These are phyloP conservation scores for Parvularia atlantis DNA, from an alignment of 78 protist species.

Conservation along the genomic window DNA sequence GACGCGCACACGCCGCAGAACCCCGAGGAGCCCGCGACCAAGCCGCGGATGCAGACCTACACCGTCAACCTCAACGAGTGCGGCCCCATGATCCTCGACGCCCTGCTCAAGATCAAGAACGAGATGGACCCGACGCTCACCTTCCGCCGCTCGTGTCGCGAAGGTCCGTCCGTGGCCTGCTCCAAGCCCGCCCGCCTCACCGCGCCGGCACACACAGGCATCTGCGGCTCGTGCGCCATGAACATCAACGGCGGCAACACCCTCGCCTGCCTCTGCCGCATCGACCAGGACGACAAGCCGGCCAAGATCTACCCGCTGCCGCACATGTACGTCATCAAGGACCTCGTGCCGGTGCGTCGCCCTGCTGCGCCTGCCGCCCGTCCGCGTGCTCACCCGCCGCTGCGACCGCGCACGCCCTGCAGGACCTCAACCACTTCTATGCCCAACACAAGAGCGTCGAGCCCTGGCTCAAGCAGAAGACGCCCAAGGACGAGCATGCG, in stretches of 20 bases:
- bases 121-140: constrained; percentile 75
- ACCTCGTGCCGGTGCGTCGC: constrained; percentile 26
- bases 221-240: constrained; percentile 91
- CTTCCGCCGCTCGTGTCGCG: constrained; percentile 83
- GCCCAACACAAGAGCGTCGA: constrained; percentile 58
- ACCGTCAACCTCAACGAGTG: constrained; percentile 56
- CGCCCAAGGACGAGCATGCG: constrained; percentile 7
- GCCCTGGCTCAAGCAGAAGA: constrained; percentile 70
- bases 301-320: constrained; percentile 77
- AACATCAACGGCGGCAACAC: constrained; percentile 73
- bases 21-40: constrained; percentile 44
- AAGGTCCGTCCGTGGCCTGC: constrained; percentile 27
- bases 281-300: constrained; percentile 26
- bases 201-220: constrained; percentile 15
- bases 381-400: neutral
- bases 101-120: constrained; percentile 62
- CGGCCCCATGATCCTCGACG: constrained; percentile 84
- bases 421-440: constrained; percentile 73
- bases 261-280: constrained; percentile 68
- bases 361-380: no score
- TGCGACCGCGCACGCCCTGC: neutral
- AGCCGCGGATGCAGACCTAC: constrained; percentile 59
- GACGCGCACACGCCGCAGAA: neutral
- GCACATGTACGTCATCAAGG: constrained; percentile 82
- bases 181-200: neutral